These are phyloP conservation scores for Tylopilus orsonianus DNA, from an alignment of 1,284 basidiomycete species.

Conservation along the genomic window DNA sequence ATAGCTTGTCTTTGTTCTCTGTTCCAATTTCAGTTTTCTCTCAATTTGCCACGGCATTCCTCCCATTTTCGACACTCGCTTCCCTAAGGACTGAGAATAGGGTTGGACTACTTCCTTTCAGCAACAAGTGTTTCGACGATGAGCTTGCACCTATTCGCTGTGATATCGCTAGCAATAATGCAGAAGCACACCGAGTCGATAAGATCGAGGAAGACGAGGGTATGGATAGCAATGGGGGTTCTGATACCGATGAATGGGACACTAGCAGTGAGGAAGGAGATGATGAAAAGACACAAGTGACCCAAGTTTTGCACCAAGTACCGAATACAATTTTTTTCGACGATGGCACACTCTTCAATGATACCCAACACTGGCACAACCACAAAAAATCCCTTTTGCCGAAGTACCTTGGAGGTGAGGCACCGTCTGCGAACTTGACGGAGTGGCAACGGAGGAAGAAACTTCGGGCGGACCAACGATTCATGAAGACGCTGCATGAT, in stretches of 20 bases:
- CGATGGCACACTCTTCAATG: conserved; percentile 47
- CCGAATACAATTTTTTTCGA: conserved; percentile 31
- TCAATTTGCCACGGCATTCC: conserved; percentile 23
- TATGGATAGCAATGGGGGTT: conserved; percentile 4
- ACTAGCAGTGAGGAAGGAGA: conserved; percentile 18
- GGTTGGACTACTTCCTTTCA: conserved; percentile 48
- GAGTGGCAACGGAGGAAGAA: conserved; percentile 39
- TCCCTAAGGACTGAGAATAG: conserved; percentile 9
- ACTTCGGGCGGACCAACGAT: conserved; percentile 50
- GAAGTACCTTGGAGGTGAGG: conserved; percentile 51
- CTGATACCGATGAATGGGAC: conserved; percentile 29
- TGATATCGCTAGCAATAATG: conserved; percentile 19
- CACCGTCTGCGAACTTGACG: conserved; percentile 29
- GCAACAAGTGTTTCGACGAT: conserved; percentile 49
- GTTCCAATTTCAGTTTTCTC: conserved; percentile 28
- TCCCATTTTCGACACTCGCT: conserved; percentile 1
- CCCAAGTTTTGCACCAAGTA: neutral
- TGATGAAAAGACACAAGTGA: neutral
- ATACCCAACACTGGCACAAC: conserved; percentile 61
- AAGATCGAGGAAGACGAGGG: conserved; percentile 18
- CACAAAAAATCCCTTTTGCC: conserved; percentile 50
- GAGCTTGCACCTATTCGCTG: conserved; percentile 42
- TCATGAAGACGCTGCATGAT: conserved; percentile 54
- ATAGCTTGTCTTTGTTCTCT: conserved; percentile 29
- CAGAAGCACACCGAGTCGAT: neutral